phyloP scores from a whole-genome alignment of 23 red algal species.

The Pyropia yezoensis region DNA sequence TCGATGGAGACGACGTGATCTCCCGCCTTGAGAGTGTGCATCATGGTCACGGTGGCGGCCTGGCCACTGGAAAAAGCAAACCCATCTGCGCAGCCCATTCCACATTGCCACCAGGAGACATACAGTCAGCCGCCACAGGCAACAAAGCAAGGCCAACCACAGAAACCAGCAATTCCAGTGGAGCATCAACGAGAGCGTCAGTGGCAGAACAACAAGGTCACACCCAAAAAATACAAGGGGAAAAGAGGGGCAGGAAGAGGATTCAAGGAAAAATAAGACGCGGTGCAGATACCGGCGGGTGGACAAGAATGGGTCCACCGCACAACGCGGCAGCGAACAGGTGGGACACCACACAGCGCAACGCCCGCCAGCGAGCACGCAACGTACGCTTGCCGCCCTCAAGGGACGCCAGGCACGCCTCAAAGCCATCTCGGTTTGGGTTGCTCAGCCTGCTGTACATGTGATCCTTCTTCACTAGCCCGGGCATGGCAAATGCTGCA shows the following conservation, averaged over 20 bases:
- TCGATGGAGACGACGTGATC: conserved; percentile 50
- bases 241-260: background rate
- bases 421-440: conserved; percentile 32
- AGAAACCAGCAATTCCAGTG: too few species aligned
- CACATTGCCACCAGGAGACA: background rate
- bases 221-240: too few species aligned
- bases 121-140: background rate
- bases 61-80: conserved; percentile 26
- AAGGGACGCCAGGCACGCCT: conserved; percentile 19
- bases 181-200: too few species aligned
- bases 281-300: background rate
- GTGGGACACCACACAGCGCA: too few species aligned
- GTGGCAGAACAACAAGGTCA: too few species aligned
- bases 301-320: background rate
- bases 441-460: conserved; percentile 30
- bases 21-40: conserved; percentile 27
- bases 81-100: background rate
- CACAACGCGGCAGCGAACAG: background rate
- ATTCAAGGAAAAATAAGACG: background rate
- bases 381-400: background rate
- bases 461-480: too few species aligned
- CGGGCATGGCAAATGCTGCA: too few species aligned
- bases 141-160: background rate
- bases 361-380: too few species aligned
- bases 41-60: conserved; percentile 32